Base-by-base conservation (phyloP, 2,329 filamentous ascomycete genomes). In the Venturia asperata region DNA sequence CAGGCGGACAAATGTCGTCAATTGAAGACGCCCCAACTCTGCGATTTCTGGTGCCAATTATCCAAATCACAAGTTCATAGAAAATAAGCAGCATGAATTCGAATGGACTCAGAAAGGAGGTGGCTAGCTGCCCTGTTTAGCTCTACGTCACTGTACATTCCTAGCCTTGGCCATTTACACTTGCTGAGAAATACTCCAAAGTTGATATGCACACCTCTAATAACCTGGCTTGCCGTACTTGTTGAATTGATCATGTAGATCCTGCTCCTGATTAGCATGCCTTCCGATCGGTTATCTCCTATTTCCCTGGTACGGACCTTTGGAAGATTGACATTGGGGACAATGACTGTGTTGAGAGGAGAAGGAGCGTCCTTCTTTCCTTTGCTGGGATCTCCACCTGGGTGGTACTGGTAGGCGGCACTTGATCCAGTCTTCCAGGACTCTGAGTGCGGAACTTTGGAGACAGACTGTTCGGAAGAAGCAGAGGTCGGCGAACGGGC, bases 141-240 rank as follows among this genome's bases (percentile, higher is more conserved):
- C 52, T 58, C 52, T 58, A 58, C 19, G 37, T 58, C 52, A n/a
- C 52, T 58, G n/a, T 58, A 58, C 52, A 58, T 37, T n/a, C n/a
- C 30, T 15, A 56, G 52, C 52, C 52, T 19, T 58, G 19, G 3
- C 52, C 13, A n/a, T 58, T 34, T 58, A 21, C 17, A 30, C 27
- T 37, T 30, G 19, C 27, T 27, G 15, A n/a, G 30, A 21, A 34
- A 19, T 37, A 27, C 52, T 37, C 21, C 27, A 37, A 58, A 58
- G 15, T 58, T 58, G 49, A 34, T 55, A 55, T 55, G 27, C 27
- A 55, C 49, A 55, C 17, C 27, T 30, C 60, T 61, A 61, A 24
- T 61, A 97, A 71, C 91, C 92, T 71, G 97, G 94, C 87, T 97
- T 97, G 79, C 94, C 94, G 87, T 91, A 97, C 85, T 99, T 99